Evolutionary conservation across 1,284 basidiomycete species (phyloP), one percentile per base, ranked within the genome.

Genomic region (Apiotrichum sp.): DNA sequence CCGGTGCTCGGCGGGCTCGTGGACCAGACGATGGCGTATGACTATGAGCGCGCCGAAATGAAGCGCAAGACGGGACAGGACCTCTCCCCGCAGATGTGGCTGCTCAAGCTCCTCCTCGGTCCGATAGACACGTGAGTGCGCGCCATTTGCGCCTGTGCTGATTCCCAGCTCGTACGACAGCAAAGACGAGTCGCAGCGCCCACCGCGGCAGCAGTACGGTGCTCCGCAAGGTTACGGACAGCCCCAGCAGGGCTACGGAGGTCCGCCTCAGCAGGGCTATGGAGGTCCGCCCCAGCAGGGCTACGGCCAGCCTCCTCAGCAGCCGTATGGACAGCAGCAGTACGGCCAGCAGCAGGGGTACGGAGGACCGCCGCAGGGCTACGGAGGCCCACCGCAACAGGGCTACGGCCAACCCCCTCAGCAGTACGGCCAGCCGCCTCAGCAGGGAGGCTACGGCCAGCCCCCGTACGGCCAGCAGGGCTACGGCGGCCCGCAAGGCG

Each of bases 31-130:
- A 41, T 45, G 34, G 61, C 54, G 31, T 64, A 46, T 48, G 53
- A 59, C 32, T 55, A 55, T 43, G 61, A 62, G 56, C 39, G 51
- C n/a, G 58, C 50, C 47, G 31, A 54, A 45, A 50, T 52, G 43
- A 6, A 16, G 16, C 33, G 35, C 40, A 47, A 51, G 45, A 48
- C 41, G 10, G 49, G 49, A 5, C 40, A 34, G 34, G 13, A 35
- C 13, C 38, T 61, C 31, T 48, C 56, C 35, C 59, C 59, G 16
- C 51, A 61, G 43, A 52, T 61, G 53, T 59, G 58, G 58, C 55
- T 59, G 4, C 43, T 59, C 32, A 59, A 59, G 52, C 52, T 59
- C 8, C 49, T 59, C 10, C 52, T 59, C 2, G 58, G 58, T 6
- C 55, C 58, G 5, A 59, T 59, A 34, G 58, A 59, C 49, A 55